Percentiles rank a stretch among this genome's conserved stretches.
Conservation (phyloP, 805 yeast species). For the Wickerhamiella allomyrinae region DNA sequence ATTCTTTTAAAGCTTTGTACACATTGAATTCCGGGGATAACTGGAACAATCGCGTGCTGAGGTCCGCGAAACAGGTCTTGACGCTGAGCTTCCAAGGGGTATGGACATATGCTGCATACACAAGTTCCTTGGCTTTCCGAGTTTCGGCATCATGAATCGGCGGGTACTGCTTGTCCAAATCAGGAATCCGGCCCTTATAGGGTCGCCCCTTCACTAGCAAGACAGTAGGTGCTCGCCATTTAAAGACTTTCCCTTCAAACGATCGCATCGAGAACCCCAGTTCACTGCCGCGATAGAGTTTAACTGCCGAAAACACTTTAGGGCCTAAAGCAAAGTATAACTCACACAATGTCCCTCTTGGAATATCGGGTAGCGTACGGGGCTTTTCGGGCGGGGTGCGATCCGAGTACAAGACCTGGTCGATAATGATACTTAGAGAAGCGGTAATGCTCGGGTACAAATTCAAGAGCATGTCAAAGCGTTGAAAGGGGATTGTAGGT, state of each 20-base stretch:
- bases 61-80: slow-evolving; percentile 49
- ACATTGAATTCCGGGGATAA: slow-evolving; percentile 37
- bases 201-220: slow-evolving; percentile 51
- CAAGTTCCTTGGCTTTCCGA: slow-evolving; percentile 20
- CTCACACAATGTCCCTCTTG: slow-evolving; percentile 29
- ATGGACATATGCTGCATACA: slow-evolving; percentile 49
- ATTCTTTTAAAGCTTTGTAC: not conserved
- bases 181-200: slow-evolving; percentile 7
- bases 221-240: slow-evolving; percentile 82
- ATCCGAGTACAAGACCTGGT: slow-evolving; percentile 28
- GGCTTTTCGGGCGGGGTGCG: slow-evolving; percentile 4
- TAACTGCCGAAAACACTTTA: slow-evolving; percentile 27
- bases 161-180: slow-evolving; percentile 6
- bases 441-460: slow-evolving; percentile 18
- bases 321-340: slow-evolving; percentile 28
- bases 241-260: slow-evolving; percentile 66
- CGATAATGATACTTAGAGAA: slow-evolving; percentile 34
- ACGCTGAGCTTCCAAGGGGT: slow-evolving; percentile 70
- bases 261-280: slow-evolving; percentile 83
- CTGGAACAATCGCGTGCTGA: slow-evolving; percentile 43
- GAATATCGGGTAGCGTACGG: slow-evolving; percentile 27
- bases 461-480: slow-evolving; percentile 6
- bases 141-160: not conserved
- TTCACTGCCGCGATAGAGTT: slow-evolving; percentile 57
- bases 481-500: slow-evolving; percentile 10